phyloP scores from a whole-genome alignment of 106 monocot genomes.

The Xerophyta viscosa region DNA sequence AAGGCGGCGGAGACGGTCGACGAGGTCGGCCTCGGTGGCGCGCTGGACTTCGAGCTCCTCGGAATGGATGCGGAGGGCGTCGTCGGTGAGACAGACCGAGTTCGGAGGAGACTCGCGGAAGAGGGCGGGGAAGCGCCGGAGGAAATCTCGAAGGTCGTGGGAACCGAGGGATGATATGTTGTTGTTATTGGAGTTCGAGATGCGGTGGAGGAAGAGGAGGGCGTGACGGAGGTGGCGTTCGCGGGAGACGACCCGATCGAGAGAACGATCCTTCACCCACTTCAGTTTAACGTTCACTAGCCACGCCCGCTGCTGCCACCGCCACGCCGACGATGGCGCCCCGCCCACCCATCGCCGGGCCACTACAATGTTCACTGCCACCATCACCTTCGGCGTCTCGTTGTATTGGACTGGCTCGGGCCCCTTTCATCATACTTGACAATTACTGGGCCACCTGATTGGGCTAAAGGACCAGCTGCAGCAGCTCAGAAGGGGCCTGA shows the following conservation, averaged over 20 bases:
- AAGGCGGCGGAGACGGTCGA: constrained; percentile 52
- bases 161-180: background rate
- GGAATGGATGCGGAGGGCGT: constrained; percentile 28
- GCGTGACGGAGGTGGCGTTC: constrained; percentile 54
- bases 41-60: constrained; percentile 20
- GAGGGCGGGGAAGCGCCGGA: constrained; percentile 51
- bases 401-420: too few relatives aligned
- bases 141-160: constrained; percentile 9
- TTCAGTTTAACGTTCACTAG: constrained; percentile 71
- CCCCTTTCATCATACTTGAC: too few relatives aligned
- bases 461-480: too few relatives aligned
- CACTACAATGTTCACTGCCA: constrained; percentile 33
- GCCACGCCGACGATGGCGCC: background rate
- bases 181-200: constrained; percentile 6
- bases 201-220: constrained; percentile 39
- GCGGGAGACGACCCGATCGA: constrained; percentile 58
- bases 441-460: too few relatives aligned
- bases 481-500: too few relatives aligned
- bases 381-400: too few relatives aligned
- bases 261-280: constrained; percentile 52
- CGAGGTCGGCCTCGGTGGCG: constrained; percentile 29
- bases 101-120: constrained; percentile 24
- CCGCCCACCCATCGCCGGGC: background rate
- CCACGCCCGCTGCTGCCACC: constrained; percentile 24
- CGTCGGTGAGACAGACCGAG: constrained; percentile 41